A percentile compares a stretch with the other conserved stretches of the same genome.
These are phyloP conservation scores for Hymenoscyphus infarciens DNA, from an alignment of 2,329 filamentous ascomycete species.

Conservation along the genomic window DNA sequence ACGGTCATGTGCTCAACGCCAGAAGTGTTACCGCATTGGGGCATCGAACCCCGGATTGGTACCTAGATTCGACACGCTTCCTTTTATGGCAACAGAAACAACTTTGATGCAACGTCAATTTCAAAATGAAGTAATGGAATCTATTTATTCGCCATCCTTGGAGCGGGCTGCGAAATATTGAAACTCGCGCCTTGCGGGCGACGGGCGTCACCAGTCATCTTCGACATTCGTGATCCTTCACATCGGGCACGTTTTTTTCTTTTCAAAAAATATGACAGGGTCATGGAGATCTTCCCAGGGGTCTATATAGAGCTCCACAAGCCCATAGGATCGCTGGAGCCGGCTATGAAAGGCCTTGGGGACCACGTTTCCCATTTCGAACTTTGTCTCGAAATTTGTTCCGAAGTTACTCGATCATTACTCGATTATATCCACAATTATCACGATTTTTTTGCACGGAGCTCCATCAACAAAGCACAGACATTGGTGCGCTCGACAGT, in stretches of 20 bases:
- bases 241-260: constrained; percentile 1
- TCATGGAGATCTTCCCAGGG: constrained; percentile 1
- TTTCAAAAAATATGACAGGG: not conserved
- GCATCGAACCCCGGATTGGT: not conserved
- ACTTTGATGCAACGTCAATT: not conserved
- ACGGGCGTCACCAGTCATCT: not conserved
- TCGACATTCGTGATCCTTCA: constrained; percentile 1
- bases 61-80: not conserved
- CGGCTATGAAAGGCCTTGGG: not conserved
- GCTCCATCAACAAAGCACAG: not conserved
- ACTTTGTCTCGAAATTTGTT: not conserved
- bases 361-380: not conserved
- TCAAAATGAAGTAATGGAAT: constrained; percentile 1
- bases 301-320: not conserved
- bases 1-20: constrained; percentile 17
- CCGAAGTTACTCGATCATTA: not conserved
- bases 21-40: not conserved
- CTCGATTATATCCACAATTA: not conserved
- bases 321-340: not conserved
- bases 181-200: not conserved
- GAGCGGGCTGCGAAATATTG: not conserved
- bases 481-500: not conserved
- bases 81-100: not conserved
- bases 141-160: not conserved
- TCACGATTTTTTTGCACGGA: not conserved